A percentile compares a stretch with the other conserved stretches of the same genome.
Evolutionary conservation across 2,329 filamentous ascomycete genomes (phyloP).

Genomic region (Ceratocystis diversiconidia): DNA sequence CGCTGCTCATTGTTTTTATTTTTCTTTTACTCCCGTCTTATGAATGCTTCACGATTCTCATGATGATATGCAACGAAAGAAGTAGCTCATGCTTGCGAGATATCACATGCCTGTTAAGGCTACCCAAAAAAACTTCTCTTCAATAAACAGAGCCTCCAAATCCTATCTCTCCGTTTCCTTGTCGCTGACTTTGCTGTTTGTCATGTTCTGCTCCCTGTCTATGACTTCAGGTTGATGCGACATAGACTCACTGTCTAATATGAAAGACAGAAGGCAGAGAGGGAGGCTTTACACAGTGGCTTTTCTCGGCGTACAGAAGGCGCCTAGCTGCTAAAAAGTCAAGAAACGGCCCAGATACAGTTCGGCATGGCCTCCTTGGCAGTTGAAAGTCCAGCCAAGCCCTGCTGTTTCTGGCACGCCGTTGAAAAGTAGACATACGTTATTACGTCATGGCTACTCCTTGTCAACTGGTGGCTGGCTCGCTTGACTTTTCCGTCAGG

Average conservation of each 20-base stretch:
- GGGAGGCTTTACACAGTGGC: background rate
- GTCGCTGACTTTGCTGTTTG: background rate
- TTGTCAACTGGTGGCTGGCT: background rate
- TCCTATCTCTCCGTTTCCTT: background rate
- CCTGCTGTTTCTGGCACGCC: background rate
- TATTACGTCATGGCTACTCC: background rate
- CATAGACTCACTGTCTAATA: background rate
- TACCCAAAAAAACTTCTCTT: background rate
- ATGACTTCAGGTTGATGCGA: background rate
- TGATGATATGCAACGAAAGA: background rate
- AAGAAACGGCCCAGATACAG: background rate
- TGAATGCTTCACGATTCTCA: background rate
- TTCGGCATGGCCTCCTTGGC: background rate
- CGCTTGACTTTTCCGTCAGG: background rate
- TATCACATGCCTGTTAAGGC: background rate
- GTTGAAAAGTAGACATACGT: background rate
- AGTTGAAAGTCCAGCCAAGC: background rate
- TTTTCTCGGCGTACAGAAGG: background rate
- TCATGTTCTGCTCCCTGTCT: background rate
- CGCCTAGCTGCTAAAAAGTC: fast-evolving
- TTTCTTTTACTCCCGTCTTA: background rate
- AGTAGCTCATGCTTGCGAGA: background rate
- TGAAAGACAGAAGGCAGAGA: background rate
- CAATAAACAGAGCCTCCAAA: background rate
- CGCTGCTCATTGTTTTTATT: background rate